phyloP scores from a whole-genome alignment of 371 early-diverging fungal genomes.

The Funneliformis caledonium region DNA sequence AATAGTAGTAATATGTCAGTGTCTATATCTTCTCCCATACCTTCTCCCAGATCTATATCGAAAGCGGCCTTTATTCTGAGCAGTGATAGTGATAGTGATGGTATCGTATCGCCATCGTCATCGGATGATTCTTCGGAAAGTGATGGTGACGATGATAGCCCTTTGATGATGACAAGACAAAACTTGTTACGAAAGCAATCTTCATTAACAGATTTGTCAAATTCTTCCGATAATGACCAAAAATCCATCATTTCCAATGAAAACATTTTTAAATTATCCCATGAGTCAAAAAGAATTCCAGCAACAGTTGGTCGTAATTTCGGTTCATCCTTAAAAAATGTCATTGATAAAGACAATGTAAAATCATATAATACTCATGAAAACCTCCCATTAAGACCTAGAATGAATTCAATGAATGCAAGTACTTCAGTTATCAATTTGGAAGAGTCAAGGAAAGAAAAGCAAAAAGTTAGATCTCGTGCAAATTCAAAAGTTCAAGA shows the following conservation, averaged over 20 bases:
- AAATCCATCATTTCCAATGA: not conserved
- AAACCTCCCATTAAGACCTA: not conserved
- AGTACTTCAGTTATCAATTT: not conserved
- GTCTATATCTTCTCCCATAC: not conserved
- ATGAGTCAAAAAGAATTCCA: not conserved
- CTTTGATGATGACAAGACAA: not conserved
- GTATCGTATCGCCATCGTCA: not conserved
- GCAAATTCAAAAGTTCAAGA: not conserved
- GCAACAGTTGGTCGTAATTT: constrained; percentile 16
- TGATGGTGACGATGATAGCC: not conserved
- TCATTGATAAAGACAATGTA: not conserved
- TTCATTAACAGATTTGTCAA: not conserved
- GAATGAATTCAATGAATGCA: no score
- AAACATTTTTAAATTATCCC: not conserved
- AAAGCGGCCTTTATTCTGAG: not conserved
- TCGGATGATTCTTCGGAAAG: not conserved
- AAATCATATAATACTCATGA: not conserved
- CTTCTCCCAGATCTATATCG: not conserved
- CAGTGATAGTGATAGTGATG: constrained; percentile 5
- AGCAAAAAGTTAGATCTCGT: not conserved
- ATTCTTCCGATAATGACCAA: not conserved
- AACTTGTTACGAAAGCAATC: not conserved
- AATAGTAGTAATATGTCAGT: not conserved
- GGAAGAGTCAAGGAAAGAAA: not conserved
- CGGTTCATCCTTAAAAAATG: not conserved